Base-by-base conservation (phyloP, 139 green algal genomes). In the Edaphochlamys debaryana region DNA sequence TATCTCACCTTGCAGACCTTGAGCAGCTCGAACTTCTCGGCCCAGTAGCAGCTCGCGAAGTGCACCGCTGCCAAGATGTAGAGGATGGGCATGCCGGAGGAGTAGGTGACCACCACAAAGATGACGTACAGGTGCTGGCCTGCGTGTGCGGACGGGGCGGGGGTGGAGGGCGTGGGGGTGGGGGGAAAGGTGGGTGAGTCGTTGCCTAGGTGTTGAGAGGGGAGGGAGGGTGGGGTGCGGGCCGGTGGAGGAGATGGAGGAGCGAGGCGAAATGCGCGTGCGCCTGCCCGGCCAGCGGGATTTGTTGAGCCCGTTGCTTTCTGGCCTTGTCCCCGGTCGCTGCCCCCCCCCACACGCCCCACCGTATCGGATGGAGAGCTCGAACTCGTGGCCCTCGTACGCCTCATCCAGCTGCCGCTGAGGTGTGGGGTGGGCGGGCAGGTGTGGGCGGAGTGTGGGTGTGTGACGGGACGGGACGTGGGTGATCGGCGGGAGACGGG, bases 21-120 rank as follows among this genome's bases (percentile, higher is more conserved):
- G 27, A 94, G 89, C 76, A 94, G 86, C 66, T 93, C 89, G 52
- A 71, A 90, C 68, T 93, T 93, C 64, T 94, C 92, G 34, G 73
- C 40, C 80, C 76, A 91, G 80, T 89, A 94, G 27, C 72, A 76
- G 3, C 63, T 56, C 58, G 50, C 37, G 56, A 94, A 92, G 63
- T 86, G 88, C 25, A 92, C 36, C 6, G 89, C 84, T 11, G 73
- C 83, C 4, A 84, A 40, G 17, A 85, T 60, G 79, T 90, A 89
- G 69, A 90, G 40, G 23, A 94, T 23, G 7, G 92, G 92, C 64
- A 95, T 85, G 25, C 80, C 89, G 5, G 62, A 38, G 1, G 67
- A 87, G 63, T 92, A 91, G 19, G 89, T 71, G 74, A 93, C 71
- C 7, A 74, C 67, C 11, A 93, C 86, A 60, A 91, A 95, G 5